phyloP scores from a whole-genome alignment of 768 basidiomycete genomes.

The Lentinula edodes region DNA sequence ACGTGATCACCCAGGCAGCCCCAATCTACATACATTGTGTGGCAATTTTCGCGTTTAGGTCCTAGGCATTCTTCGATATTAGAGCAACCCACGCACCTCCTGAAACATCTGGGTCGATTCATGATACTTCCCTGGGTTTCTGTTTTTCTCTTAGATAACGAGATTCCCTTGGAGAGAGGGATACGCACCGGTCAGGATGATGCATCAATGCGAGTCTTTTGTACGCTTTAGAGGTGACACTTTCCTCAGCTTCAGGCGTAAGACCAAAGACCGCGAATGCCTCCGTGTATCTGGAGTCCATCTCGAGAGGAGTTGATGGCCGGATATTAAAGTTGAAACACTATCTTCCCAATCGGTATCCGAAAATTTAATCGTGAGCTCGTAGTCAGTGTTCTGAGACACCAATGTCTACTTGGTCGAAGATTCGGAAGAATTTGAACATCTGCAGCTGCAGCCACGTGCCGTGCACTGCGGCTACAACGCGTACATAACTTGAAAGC shows the following conservation, averaged over 20 bases:
- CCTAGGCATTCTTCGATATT: not conserved
- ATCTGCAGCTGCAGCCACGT: no score
- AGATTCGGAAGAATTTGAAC: no score
- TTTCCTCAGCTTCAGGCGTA: not conserved
- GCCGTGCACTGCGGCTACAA: no score
- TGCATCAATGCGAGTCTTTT: not conserved
- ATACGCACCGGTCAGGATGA: not conserved
- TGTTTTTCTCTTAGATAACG: not conserved
- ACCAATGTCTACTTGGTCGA: no score
- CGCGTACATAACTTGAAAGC: no score
- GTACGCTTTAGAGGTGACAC: not conserved
- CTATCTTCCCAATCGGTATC: no score
- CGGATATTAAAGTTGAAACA: not conserved
- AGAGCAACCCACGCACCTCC: not conserved
- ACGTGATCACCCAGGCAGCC: no score
- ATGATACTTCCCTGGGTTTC: no score
- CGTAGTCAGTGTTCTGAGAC: no score
- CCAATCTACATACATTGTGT: no score
- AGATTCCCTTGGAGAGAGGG: not conserved
- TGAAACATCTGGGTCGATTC: not conserved
- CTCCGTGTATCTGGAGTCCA: not conserved
- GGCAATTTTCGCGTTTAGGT: no score
- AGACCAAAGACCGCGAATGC: not conserved
- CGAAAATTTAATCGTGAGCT: no score
- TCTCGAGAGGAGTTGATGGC: not conserved